Percentiles rank a stretch among this genome's conserved stretches.
phyloP scores from a whole-genome alignment of 2,329 filamentous ascomycete genomes.

The Cladophialophora yegresii region DNA sequence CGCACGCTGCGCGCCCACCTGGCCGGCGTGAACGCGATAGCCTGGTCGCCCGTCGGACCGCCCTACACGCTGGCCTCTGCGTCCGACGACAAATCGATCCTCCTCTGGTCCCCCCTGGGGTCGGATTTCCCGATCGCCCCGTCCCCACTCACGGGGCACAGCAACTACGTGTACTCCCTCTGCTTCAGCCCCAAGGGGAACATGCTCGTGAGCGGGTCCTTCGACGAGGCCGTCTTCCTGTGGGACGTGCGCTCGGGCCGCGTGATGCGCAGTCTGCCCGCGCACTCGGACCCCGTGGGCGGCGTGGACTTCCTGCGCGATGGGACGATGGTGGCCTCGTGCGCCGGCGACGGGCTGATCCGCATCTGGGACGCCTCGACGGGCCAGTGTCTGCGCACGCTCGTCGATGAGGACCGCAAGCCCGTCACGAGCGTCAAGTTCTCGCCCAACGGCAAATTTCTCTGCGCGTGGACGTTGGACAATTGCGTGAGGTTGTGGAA shows the following conservation, averaged over 20 bases:
- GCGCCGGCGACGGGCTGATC: conserved; percentile 86
- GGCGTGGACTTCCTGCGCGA: conserved; percentile 92
- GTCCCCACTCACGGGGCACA: conserved; percentile 72
- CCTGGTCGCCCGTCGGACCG: conserved; percentile 90
- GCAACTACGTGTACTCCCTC: conserved; percentile 93
- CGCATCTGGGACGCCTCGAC: conserved; percentile 95
- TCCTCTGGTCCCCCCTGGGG: conserved; percentile 76
- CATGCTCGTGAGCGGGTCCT: conserved; percentile 90
- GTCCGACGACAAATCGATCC: conserved; percentile 93
- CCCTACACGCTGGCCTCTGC: conserved; percentile 74
- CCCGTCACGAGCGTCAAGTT: conserved; percentile 88
- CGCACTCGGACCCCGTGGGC: conserved; percentile 90
- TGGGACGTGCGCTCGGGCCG: conserved; percentile 91
- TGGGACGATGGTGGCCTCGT: conserved; percentile 88
- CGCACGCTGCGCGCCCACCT: conserved; percentile 92
- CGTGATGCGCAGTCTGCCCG: conserved; percentile 86
- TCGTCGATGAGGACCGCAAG: conserved; percentile 95
- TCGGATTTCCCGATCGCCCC: conserved; percentile 56
- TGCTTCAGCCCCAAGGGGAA: conserved; percentile 98
- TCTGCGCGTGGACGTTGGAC: conserved; percentile 89
- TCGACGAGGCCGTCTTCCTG: conserved; percentile 94
- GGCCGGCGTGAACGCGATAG: conserved; percentile 85
- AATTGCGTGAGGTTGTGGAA: conserved; percentile 90
- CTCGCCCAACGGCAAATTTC: conserved; percentile 88
- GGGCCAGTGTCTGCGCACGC: conserved; percentile 88